phyloP scores from a whole-genome alignment of 257 asterid genomes.

The Solanum chmielewskii region DNA sequence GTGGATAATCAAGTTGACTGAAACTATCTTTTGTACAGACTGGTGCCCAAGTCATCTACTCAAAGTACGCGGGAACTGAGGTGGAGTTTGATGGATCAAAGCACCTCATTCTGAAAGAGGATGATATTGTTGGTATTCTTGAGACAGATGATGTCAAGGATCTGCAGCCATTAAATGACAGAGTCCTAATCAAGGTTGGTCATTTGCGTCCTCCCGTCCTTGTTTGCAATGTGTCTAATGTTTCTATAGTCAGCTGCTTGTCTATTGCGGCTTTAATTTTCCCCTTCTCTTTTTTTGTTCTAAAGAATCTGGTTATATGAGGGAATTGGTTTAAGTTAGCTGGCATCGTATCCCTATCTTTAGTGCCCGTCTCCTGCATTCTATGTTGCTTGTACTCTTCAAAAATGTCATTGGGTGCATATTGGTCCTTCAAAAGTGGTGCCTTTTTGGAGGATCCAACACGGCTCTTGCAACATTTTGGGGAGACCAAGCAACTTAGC shows the following conservation, averaged over 20 bases:
- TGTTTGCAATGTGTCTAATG: neutral
- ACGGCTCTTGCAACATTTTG: neutral
- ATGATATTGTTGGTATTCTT: conserved; percentile 81
- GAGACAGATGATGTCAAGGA: conserved; percentile 83
- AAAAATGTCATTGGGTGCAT: neutral
- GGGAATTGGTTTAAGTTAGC: neutral
- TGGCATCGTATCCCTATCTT: neutral
- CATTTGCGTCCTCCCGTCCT: neutral
- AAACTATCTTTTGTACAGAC: conserved; percentile 24
- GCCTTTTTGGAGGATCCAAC: neutral
- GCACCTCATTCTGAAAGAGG: conserved; percentile 89
- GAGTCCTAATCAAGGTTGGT: conserved; percentile 79
- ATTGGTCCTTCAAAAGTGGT: neutral
- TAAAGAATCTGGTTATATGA: neutral
- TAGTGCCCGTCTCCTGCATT: neutral
- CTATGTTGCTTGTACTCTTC: neutral
- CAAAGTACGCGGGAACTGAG: conserved; percentile 95
- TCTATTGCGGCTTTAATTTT: neutral
- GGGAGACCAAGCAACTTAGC: neutral
- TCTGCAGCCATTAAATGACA: conserved; percentile 77
- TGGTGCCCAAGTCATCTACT: conserved; percentile 75
- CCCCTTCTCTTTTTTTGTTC: neutral
- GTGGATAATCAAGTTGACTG: neutral
- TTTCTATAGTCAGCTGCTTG: neutral
- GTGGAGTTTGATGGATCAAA: conserved; percentile 74